Percentiles rank a stretch among this genome's conserved stretches.
Evolutionary conservation across 2,329 filamentous ascomycete species (phyloP).

Genomic region (Trichoderma simmonsii): DNA sequence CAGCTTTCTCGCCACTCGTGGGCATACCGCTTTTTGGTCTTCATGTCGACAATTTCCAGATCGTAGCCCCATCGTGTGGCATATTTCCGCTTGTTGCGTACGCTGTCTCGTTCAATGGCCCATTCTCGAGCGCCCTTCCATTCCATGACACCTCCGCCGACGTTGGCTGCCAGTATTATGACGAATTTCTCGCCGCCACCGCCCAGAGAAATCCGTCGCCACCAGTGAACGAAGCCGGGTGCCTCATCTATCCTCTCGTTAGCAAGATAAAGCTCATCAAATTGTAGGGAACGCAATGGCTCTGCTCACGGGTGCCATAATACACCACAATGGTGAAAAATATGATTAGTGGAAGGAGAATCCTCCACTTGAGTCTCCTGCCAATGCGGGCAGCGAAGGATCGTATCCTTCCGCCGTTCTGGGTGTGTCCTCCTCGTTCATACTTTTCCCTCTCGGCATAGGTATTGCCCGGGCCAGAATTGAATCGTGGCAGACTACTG

Average conservation of each 20-base stretch:
- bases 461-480: slow-evolving; percentile 45
- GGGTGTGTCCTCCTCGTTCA: slow-evolving; percentile 50
- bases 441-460: slow-evolving; percentile 78
- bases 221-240: slow-evolving; percentile 55
- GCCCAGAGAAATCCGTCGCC: slow-evolving; percentile 68
- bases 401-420: slow-evolving; percentile 46
- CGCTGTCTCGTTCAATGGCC: slow-evolving; percentile 95
- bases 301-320: slow-evolving; percentile 68
- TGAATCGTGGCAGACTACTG: slow-evolving; percentile 72
- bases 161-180: slow-evolving; percentile 87
- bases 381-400: slow-evolving; percentile 51
- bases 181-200: slow-evolving; percentile 90
- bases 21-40: slow-evolving; percentile 96
- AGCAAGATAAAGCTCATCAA: background rate
- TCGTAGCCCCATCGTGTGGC: slow-evolving; percentile 88
- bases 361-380: slow-evolving; percentile 62
- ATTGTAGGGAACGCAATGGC: background rate
- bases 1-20: slow-evolving; percentile 99
- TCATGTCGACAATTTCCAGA: slow-evolving; percentile 96
- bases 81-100: slow-evolving; percentile 92
- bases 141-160: slow-evolving; percentile 97
- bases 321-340: slow-evolving; percentile 62
- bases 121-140: slow-evolving; percentile 97
- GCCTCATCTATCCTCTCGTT: slow-evolving; percentile 1
- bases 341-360: slow-evolving; percentile 58